Base-by-base conservation (phyloP, 106 monocot genomes). In the Alisma plantagoaquatica region DNA sequence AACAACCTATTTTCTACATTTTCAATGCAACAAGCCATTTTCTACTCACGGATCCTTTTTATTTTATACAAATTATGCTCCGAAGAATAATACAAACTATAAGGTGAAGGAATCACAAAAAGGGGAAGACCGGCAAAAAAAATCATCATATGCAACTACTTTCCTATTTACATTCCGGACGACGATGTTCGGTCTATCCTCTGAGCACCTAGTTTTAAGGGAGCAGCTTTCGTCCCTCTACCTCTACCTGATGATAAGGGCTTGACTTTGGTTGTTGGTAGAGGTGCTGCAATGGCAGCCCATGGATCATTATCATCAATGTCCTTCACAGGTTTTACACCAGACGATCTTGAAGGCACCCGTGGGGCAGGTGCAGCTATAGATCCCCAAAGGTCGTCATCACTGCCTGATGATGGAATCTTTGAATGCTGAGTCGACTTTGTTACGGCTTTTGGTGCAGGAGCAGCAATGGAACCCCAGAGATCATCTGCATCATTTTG, bases 221-320 rank as follows among this genome's bases (percentile, higher is more conserved):
- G 38, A 0, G 76, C 53, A 11, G 73, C 49, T 60, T 79, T 83
- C 18, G 65, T 27, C 30, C 74, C 80, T 42, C 73, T 69, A 0
- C 89, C 89, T 62, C 89, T 67, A 0, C 83, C 83, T n/a, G 71
- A 31, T 6, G 88, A 74, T 58, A 90, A 74, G 7, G 89, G 89
- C 59, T 77, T 90, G 28, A 70, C 89, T 59, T 68, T 90, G 16
- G 89, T 84, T 14, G 64, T 71, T 15, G 89, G 89, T 9, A 79
- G 68, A 43, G 79, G 76, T 17, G 83, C 89, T 9, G 89, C 89
- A 43, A 89, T 89, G 28, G 83, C 72, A 10, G 79, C 79, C 89
- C 89, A 89, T 15, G 77, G 86, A 54, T 83, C 76, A 33, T 54
- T 68, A 22, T 83, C 76, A 38, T 73, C 73, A 29, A 45, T 51